Evolutionary conservation across 2,329 filamentous ascomycete genomes (phyloP).

Genomic region (Pestalotiopsis sp.): DNA sequence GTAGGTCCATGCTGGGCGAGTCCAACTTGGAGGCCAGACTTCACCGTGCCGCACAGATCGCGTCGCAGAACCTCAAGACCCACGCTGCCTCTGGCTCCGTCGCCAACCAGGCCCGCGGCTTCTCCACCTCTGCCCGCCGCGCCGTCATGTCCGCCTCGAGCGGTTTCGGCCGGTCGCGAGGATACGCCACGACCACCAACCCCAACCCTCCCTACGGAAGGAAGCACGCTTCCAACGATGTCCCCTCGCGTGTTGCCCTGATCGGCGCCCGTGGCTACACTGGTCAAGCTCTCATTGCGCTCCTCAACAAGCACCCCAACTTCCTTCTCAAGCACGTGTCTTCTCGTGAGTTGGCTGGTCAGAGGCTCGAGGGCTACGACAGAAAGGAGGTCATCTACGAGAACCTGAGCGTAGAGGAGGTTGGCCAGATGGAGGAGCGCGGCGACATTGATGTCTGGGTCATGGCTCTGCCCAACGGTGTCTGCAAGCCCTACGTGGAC

Average conservation of each 20-base stretch:
- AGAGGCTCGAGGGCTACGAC: conserved; percentile 85
- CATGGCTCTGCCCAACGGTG: conserved; percentile 93
- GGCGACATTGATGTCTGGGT: conserved; percentile 95
- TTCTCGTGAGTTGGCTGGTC: conserved; percentile 75
- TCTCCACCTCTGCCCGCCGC: conserved; percentile 61
- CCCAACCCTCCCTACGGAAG: conserved; percentile 88
- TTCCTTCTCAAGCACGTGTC: conserved; percentile 17
- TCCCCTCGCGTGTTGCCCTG: conserved; percentile 78
- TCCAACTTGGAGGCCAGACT: conserved; percentile 87
- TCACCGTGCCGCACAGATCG: conserved; percentile 73
- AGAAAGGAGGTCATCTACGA: conserved; percentile 94
- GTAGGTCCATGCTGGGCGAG: conserved; percentile 85
- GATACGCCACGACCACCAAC: conserved; percentile 71
- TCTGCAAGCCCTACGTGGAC: conserved; percentile 92
- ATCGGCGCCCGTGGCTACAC: conserved; percentile 95
- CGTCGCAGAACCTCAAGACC: conserved; percentile 53
- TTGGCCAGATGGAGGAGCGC: conserved; percentile 79
- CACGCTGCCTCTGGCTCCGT: conserved; percentile 44
- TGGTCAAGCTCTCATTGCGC: conserved; percentile 83
- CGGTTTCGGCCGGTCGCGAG: conserved; percentile 37
- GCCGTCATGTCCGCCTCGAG: conserved; percentile 30
- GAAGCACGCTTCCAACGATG: conserved; percentile 83
- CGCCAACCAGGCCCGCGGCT: conserved; percentile 62
- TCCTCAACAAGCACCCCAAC: conserved; percentile 70
- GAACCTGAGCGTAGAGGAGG: conserved; percentile 84